Base-by-base conservation (phyloP, 805 yeast genomes). In the Suhomyces canberraensis region DNA sequence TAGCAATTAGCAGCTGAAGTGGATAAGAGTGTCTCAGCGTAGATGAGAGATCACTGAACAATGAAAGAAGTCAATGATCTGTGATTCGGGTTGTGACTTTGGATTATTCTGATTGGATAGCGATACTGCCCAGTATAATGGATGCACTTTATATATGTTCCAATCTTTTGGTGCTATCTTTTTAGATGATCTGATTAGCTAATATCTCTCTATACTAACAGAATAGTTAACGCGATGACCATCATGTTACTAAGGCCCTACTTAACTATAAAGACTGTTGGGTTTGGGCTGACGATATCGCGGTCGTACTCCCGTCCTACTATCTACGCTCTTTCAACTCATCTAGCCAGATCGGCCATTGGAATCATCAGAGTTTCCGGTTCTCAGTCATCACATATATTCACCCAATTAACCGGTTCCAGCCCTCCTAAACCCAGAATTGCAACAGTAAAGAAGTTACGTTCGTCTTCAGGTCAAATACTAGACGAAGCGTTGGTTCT, bases 321-420 rank as follows among this genome's bases (percentile, higher is more conserved):
- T 0, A 81, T 93, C 1, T 93, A 83, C 64, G 98, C 98, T 0
- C 64, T 89, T 13, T 87, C 98, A 0, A 91, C 98, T 0, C 79
- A 84, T 7, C 77, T 84, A 0, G 80, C 88, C 1, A 71, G 82
- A 41, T 75, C 97, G 0, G 98, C 97, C 0, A 79, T 93, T 16
- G 95, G 89, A 0, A 87, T 93, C 1, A 71, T 93, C 3, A 68
- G 98, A 33, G 64, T 90, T 0, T 79, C 95, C 1, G 98, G 98
- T 0, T 66, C 88, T 0, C 75, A 75, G 16, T 70, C 85, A 2
- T 34, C 48, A 15, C 46, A 52, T 35, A 66, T 84, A 1, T 75
- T 68, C 36, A 48, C 67, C 8, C 42, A 51, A 16, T 61, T 88
- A 17, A 79, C 90, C 0, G 48, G 60, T 9, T 47, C 36, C 2